Evolutionary conservation across 179 eudicot genomes (phyloP), one percentile per base, ranked within the genome.

Genomic region (Silene coronaria): DNA sequence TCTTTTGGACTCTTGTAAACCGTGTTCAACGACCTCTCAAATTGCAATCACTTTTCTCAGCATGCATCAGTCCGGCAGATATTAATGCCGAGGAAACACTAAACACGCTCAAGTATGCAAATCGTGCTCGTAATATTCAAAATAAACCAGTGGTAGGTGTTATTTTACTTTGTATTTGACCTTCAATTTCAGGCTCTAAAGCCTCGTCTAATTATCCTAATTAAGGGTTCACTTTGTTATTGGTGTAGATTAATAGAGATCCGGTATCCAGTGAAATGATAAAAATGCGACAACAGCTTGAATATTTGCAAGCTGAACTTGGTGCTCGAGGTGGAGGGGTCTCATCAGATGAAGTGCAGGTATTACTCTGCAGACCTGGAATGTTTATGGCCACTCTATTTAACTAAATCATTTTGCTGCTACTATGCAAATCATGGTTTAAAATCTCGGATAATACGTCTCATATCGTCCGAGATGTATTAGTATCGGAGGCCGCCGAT

Each of bases 51-150:
- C 45, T 51, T 36, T 77, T 86, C 79, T 69, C 93, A 96, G 99
- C 99, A 63, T 96, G 99, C 87, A 91, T 96, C 62, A 96, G 99
- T 82, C 99, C 99, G 67, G 99, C 99, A 74, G 99, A 96, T 81
- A 96, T 96, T 74, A 96, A 96, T 79, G 99, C 98, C 3, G 99
- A 96, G 84, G 99, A 96, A 85, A 96, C 98, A 64, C 97, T 96
- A 14, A 96, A 96, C 86, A 96, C 99, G 3, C 91, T 96, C 8
- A 96, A 96, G 84, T 96, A 96, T 82, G 99, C 99, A 68, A 96
- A 96, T 74, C 98, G 99, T 79, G 99, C 99, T 60, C 92, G 99
- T 48, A 96, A 96, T 80, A 93, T 96, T 82, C 96, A 85, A 84
- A 96, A 96, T 81, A 96, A 96, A 80, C 99, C 98, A 67, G 94